Percentiles rank a stretch among this genome's conserved stretches.
Conservation (phyloP, 2,329 filamentous ascomycete genomes). For the Fusarium tuaranense region DNA sequence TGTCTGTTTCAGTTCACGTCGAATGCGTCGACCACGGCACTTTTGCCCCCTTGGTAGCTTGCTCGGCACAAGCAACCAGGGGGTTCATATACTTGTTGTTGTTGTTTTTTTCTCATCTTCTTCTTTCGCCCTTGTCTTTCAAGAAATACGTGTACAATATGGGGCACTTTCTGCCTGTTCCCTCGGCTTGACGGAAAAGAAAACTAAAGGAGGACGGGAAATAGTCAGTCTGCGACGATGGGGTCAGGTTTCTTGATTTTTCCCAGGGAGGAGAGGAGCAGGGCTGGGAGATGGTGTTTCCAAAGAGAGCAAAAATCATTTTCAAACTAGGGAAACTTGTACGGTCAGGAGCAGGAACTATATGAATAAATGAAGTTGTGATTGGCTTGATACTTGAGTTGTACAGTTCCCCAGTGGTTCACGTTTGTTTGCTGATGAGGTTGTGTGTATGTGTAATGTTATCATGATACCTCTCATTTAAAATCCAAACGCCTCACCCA, state of each 20-base stretch:
- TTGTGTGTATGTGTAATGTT: not conserved
- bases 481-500: not conserved
- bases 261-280: slow-evolving; percentile 11
- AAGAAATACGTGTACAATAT: slow-evolving; percentile 40
- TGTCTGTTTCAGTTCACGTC: slow-evolving; percentile 29
- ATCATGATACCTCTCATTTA: not conserved
- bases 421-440: not conserved
- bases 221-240: not conserved
- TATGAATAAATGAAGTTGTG: slow-evolving; percentile 47
- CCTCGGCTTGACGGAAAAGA: slow-evolving; percentile 7
- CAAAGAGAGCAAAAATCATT: slow-evolving; percentile 14
- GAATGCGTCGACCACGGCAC: slow-evolving; percentile 10
- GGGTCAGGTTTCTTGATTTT: slow-evolving; percentile 25
- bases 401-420: not conserved
- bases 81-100: slow-evolving; percentile 28
- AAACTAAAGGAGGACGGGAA: slow-evolving; percentile 9
- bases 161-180: slow-evolving; percentile 30
- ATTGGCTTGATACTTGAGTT: slow-evolving; percentile 14
- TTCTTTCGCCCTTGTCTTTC: slow-evolving; percentile 35
- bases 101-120: slow-evolving; percentile 19
- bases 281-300: slow-evolving; percentile 33
- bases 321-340: slow-evolving; percentile 12
- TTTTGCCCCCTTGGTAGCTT: slow-evolving; percentile 1
- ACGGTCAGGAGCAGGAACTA: slow-evolving; percentile 34
- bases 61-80: slow-evolving; percentile 22